Percentiles rank a stretch among this genome's conserved stretches.
phyloP scores from a whole-genome alignment of 768 basidiomycete genomes.

The Phylloporus sp. region DNA sequence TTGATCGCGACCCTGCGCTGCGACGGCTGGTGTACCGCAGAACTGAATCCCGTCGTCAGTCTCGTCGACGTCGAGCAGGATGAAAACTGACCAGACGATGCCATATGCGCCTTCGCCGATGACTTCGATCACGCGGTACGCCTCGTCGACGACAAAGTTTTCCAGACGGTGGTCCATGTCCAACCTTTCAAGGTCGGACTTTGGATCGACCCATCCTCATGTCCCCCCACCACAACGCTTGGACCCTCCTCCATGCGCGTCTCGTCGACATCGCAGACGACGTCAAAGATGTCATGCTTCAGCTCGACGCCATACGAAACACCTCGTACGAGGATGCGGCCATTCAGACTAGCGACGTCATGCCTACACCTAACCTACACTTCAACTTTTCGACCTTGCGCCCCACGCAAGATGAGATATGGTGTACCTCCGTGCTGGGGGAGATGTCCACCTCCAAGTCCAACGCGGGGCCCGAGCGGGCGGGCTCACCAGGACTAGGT shows the following conservation, averaged over 20 bases:
- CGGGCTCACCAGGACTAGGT: no score
- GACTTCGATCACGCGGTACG: slow-evolving; percentile 73
- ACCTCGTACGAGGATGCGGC: slow-evolving; percentile 13
- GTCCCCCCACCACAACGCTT: no score
- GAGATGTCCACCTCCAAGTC: slow-evolving; percentile 1
- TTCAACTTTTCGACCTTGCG: no score
- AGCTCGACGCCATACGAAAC: slow-evolving; percentile 14
- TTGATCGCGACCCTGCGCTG: slow-evolving; percentile 92
- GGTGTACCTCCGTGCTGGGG: no score
- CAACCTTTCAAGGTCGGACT: no score
- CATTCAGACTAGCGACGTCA: no score
- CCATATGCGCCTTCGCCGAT: slow-evolving; percentile 97
- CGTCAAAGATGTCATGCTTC: slow-evolving; percentile 12
- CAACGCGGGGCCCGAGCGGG: slow-evolving; percentile 11
- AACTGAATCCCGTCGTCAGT: slow-evolving; percentile 35
- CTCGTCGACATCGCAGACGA: no score
- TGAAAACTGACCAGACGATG: slow-evolving; percentile 61
- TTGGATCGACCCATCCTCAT: no score
- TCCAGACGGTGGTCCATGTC: slow-evolving; percentile 34
- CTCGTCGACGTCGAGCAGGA: no score
- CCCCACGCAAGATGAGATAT: no score
- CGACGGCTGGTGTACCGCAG: slow-evolving; percentile 72
- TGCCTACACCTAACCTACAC: no score
- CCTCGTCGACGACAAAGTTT: slow-evolving; percentile 46
- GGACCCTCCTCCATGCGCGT: no score